Evolutionary conservation across 176 grass and related monocot species (phyloP), one percentile per base, ranked within the genome.

Genomic region (Lolium multiflorum): DNA sequence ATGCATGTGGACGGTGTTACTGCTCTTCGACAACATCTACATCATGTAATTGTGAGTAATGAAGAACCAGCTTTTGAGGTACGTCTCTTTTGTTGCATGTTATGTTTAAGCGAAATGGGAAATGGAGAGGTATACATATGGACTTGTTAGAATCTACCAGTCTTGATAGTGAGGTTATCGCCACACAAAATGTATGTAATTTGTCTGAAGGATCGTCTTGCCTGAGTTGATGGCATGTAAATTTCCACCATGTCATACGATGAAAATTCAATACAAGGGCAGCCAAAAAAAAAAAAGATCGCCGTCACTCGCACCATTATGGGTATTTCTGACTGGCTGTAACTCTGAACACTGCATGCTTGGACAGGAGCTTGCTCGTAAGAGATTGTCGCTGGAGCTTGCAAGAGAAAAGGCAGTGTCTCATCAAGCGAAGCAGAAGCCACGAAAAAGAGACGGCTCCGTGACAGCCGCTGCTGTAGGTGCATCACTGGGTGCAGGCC

Each of bases 51-150:
- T 46, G 85, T 59, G 58, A 85, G 81, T 63, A 87, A 91, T 51
- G 96, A 95, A 86, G 93, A 98, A 78, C 57, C 61, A 58, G 90
- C 96, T 82, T 95, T 98, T 43, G 72, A 94, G 96, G 96, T 98
- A 86, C 26, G 17, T 75, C 15, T 81, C 55, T 80, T 74, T 52
- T 26, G 31, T 69, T 88, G 3, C 58, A 71, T 68, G 2, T 59
- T 37, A 26, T 73, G 48, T 81, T 35, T 48, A 17, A 25, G 55
- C 2, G 20, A 26, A 17, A 28, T 22, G 48, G 58, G 24, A 11
- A 46, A 77, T 31, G 35, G 35, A 28, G 54, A 58, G 20, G 55
- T 38, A 50, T 59, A 26, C 16, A 43, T 16, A 66, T 56, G 35
- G 22, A 21, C 18, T 13, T 77, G 15, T 49, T 25, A 61, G 51